Evolutionary conservation across 2,329 filamentous ascomycete genomes (phyloP), one percentile per base, ranked within the genome.

Genomic region (Monosporascus cannonballus): DNA sequence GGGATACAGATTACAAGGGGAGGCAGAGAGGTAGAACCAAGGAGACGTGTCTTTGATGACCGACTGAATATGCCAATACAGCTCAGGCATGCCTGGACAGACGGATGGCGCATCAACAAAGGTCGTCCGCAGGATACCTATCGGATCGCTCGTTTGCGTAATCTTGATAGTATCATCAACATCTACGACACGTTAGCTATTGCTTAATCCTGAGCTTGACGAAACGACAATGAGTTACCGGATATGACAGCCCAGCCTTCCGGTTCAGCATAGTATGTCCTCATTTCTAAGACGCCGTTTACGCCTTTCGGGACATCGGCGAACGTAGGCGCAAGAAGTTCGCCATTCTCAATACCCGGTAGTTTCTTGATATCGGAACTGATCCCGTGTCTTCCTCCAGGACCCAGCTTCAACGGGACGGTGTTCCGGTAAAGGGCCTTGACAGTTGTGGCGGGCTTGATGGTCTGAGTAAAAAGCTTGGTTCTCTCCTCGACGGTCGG

Each of bases 111-210:
- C 75, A 49, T 92, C 87, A 47, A 89, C 81, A 64, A 97, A 96
- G 0, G 93, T 97, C 49, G 87, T 86, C 47, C 83, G 80, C 5
- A 97, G 75, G 62, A 96, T 93, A 3, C 90, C 90, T 7, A 87
- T 78, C 0, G 90, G 85, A 48, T 89, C 86, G 44, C 85, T 83
- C 0, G 93, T 96, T 68, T 88, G 78, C 0, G 93, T 96, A 59
- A 92, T 75, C 71, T 97, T 96, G 75, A 97, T 96, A 0, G 92
- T 96, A 70, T 97, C 93, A 66, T 97, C 94, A 59, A 97, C 83
- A 63, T 97, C 93, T 85, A 48, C 36, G 37, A 17, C 15, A 24
- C 27, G 48, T 62, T 52, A 61, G 42, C 11, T 24, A 42, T 18
- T 37, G 11, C n/a, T 17, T 4, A 27, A 20, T 9, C 20, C 27